phyloP scores from a whole-genome alignment of 108 stramenopile genomes.

The Fistulifera pelliculosa region DNA sequence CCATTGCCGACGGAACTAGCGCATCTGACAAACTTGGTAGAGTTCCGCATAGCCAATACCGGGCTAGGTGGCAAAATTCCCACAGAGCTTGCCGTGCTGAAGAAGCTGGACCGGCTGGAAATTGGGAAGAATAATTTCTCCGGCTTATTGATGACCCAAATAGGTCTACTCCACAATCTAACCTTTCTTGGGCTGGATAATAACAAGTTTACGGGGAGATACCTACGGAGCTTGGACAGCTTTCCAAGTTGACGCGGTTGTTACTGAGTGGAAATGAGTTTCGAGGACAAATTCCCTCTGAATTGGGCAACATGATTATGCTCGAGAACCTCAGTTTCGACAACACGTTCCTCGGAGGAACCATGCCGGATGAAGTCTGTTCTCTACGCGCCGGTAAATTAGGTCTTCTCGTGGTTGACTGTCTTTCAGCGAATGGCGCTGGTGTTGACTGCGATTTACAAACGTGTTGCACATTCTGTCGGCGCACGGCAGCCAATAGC shows the following conservation, averaged over 20 bases:
- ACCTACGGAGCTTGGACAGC: constrained; percentile 41
- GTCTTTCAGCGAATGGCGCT: constrained; percentile 6
- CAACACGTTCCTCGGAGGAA: constrained; percentile 28
- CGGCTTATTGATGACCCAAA: constrained; percentile 43
- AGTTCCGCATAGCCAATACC: constrained; percentile 27
- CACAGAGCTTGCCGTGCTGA: constrained; percentile 49
- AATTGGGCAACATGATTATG: constrained; percentile 23
- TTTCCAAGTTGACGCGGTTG: constrained; percentile 27
- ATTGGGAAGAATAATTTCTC: constrained; percentile 38
- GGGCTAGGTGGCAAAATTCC: constrained; percentile 62
- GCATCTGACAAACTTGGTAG: constrained; percentile 30
- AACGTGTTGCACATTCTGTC: constrained; percentile 33
- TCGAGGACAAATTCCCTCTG: constrained; percentile 27
- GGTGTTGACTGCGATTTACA: constrained; percentile 27
- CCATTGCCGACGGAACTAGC: constrained; percentile 45
- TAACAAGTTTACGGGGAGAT: constrained; percentile 50
- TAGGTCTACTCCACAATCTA: constrained; percentile 42
- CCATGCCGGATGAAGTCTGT: constrained; percentile 35
- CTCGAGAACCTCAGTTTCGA: constrained; percentile 25
- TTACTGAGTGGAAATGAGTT: constrained; percentile 25
- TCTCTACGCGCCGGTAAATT: constrained; percentile 20
- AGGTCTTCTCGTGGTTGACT: constrained; percentile 28
- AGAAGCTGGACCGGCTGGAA: constrained; percentile 49
- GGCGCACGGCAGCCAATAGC: constrained; percentile 1
- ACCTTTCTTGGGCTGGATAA: constrained; percentile 39